phyloP scores from a whole-genome alignment of 1,139 yeast species.

The Yamadazyma jaroonii region DNA sequence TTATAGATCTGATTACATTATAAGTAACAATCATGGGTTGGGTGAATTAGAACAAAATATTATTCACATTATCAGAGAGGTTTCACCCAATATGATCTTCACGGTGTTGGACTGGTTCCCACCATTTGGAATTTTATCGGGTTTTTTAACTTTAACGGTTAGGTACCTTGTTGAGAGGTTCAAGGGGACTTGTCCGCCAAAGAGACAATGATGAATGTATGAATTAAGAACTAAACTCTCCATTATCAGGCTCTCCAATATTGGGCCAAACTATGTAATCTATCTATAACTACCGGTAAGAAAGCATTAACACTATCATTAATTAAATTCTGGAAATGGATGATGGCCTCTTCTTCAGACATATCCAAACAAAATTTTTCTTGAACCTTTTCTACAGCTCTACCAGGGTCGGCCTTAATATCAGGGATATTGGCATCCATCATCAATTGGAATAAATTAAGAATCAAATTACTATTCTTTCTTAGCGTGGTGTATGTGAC shows the following conservation, averaged over 20 bases:
- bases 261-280: constrained; percentile 92
- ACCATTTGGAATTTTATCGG: constrained; percentile 44
- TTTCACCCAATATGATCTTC: constrained; percentile 50
- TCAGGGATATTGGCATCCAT: constrained; percentile 91
- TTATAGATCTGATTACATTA: constrained; percentile 58
- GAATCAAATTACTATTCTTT: constrained; percentile 82
- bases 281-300: constrained; percentile 90
- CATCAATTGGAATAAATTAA: constrained; percentile 92
- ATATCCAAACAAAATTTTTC: constrained; percentile 91
- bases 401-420: constrained; percentile 68
- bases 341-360: constrained; percentile 93
- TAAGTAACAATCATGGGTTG: constrained; percentile 60
- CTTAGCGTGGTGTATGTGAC: constrained; percentile 89
- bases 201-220: constrained; percentile 2
- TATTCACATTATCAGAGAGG: constrained; percentile 38
- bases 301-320: constrained; percentile 93
- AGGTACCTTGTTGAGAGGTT: constrained; percentile 21
- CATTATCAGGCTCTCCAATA: constrained; percentile 83
- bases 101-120: constrained; percentile 64
- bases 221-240: no score
- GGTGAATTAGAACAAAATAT: constrained; percentile 48
- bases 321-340: constrained; percentile 89
- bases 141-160: constrained; percentile 21
- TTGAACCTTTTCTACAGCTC: constrained; percentile 84
- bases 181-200: constrained; percentile 17